Evolutionary conservation across 2,329 filamentous ascomycete species (phyloP).

Genomic region (Hymenoscyphus linearis): DNA sequence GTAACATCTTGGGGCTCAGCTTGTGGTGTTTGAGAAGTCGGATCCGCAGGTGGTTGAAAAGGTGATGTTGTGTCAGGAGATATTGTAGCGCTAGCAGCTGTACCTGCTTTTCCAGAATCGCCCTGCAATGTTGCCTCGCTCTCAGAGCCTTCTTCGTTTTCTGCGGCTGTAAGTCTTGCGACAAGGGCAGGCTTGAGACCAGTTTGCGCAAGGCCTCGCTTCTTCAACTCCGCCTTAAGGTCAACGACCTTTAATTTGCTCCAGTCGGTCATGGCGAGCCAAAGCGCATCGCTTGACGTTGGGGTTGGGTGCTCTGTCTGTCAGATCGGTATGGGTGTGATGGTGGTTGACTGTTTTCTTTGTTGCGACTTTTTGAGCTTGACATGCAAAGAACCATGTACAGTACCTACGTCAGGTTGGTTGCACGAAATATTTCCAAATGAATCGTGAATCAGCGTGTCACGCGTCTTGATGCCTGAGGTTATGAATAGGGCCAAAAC

Average conservation of each 20-base stretch:
- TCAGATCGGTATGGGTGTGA: background rate
- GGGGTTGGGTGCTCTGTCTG: background rate
- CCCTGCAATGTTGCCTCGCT: constrained; percentile 28
- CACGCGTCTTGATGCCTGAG: background rate
- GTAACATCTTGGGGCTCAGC: constrained; percentile 5
- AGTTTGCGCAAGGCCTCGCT: constrained; percentile 60
- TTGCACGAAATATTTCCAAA: background rate
- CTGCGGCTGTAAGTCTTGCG: constrained; percentile 50
- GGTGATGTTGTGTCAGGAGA: constrained; percentile 25
- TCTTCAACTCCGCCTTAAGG: constrained; percentile 69
- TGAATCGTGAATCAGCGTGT: background rate
- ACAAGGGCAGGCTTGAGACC: constrained; percentile 70
- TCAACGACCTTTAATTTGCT: constrained; percentile 66
- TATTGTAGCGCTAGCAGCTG: constrained; percentile 18
- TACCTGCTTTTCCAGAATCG: constrained; percentile 21
- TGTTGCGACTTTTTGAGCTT: background rate
- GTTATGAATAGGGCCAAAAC: background rate
- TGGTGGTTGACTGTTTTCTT: background rate
- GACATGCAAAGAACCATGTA: background rate
- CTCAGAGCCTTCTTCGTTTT: constrained; percentile 33
- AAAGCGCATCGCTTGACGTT: constrained; percentile 16
- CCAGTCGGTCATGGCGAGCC: constrained; percentile 44
- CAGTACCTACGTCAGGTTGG: background rate
- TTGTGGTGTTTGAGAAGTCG: constrained; percentile 7
- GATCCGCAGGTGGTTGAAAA: constrained; percentile 11